A percentile compares a stretch with the other conserved stretches of the same genome.
These are phyloP conservation scores for Geotrichum bryndzae DNA, from an alignment of 1,139 yeast genomes.

Conservation along the genomic window DNA sequence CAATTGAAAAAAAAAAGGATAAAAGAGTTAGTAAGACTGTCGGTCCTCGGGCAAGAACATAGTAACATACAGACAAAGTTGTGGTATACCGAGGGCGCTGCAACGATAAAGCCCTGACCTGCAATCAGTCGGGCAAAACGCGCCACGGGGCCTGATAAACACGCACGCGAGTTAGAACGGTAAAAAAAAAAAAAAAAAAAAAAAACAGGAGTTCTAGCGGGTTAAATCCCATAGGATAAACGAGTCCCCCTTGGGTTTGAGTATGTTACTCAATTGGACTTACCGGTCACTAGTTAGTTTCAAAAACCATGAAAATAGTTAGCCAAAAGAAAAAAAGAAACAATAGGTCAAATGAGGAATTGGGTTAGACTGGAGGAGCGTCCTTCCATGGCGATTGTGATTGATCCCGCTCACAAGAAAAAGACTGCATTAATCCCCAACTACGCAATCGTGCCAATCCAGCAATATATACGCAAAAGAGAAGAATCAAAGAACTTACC, in stretches of 20 bases:
- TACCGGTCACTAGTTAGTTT: conserved; percentile 21
- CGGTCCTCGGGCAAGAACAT: background rate
- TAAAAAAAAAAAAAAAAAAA: conserved; percentile 1
- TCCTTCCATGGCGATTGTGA: no score
- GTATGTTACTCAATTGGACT: background rate
- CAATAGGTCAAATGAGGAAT: no score
- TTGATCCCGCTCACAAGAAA: no score
- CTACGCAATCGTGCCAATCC: no score
- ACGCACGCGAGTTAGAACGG: conserved; percentile 21
- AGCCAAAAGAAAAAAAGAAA: no score
- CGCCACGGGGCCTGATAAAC: conserved; percentile 54
- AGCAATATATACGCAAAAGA: background rate
- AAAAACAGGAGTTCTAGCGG: no score
- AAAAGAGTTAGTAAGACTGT: no score
- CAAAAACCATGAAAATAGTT: no score
- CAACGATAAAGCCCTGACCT: conserved; percentile 71
- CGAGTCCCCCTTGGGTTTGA: background rate
- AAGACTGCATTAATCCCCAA: no score
- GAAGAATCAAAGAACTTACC: conserved; percentile 34
- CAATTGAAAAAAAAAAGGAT: background rate
- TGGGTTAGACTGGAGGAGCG: no score
- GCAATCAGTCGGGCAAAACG: conserved; percentile 75
- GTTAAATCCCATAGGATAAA: no score
- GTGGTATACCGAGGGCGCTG: conserved; percentile 74
- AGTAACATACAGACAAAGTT: conserved; percentile 46